These are phyloP conservation scores for Capronia epimyces DNA, from an alignment of 2,329 filamentous ascomycete species.

Conservation along the genomic window DNA sequence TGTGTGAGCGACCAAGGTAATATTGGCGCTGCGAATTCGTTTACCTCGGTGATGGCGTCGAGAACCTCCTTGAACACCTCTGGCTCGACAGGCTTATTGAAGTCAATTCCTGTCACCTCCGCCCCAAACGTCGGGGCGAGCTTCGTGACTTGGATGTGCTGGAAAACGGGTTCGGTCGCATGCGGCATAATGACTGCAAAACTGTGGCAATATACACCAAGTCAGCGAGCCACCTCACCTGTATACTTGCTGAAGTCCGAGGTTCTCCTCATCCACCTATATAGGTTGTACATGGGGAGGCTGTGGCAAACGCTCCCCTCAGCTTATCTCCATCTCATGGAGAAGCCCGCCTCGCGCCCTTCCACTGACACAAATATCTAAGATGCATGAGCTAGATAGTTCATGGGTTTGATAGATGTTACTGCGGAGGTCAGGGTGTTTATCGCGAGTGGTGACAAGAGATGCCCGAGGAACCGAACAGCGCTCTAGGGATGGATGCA, in stretches of 20 bases:
- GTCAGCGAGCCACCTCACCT: too few species aligned
- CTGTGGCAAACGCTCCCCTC: background rate
- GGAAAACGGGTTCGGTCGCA: constrained; percentile 5
- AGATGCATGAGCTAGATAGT: too few species aligned
- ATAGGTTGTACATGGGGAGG: background rate
- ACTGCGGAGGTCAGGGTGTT: too few species aligned
- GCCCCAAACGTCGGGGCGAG: constrained; percentile 5
- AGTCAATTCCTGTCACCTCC: constrained; percentile 6
- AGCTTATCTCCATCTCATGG: constrained; percentile 9
- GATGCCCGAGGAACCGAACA: too few species aligned
- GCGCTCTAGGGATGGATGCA: too few species aligned
- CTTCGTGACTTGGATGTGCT: constrained; percentile 9
- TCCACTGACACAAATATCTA: background rate
- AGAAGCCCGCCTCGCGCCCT: constrained; percentile 5
- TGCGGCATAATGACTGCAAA: constrained; percentile 3
- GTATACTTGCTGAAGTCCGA: too few species aligned
- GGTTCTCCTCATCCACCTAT: background rate
- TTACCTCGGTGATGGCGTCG: background rate
- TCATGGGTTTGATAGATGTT: too few species aligned
- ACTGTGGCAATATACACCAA: background rate
- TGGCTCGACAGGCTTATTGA: background rate
- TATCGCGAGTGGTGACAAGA: too few species aligned
- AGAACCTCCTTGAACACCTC: constrained; percentile 2
- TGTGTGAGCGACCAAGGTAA: background rate
- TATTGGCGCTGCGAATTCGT: background rate